These are phyloP conservation scores for Echinosophora koreensis DNA, from an alignment of 306 rosid species.

Conservation along the genomic window DNA sequence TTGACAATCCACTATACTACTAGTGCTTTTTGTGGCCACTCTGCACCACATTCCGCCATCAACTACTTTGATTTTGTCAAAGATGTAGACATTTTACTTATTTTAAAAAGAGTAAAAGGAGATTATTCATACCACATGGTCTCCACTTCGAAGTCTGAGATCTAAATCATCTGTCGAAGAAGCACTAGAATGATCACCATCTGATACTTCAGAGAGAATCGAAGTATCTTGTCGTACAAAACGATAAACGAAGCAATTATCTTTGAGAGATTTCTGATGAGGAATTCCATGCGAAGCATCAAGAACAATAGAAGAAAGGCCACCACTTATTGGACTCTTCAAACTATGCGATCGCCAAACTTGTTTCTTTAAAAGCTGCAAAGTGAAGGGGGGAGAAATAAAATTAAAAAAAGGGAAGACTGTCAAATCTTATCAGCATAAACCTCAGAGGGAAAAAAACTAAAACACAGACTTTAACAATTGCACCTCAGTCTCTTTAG, in stretches of 20 bases:
- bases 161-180: constrained; percentile 60
- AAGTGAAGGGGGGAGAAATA: constrained; percentile 23
- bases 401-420: not conserved
- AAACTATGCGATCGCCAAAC: constrained; percentile 68
- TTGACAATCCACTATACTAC: not conserved
- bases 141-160: constrained; percentile 76
- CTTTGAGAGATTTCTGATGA: constrained; percentile 54
- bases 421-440: constrained; percentile 21
- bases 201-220: constrained; percentile 49
- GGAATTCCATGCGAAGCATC: constrained; percentile 67
- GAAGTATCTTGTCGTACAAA: constrained; percentile 61
- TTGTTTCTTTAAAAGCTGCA: constrained; percentile 75
- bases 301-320: constrained; percentile 79
- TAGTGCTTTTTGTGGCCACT: constrained; percentile 12
- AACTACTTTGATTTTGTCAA: constrained; percentile 14
- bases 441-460: constrained; percentile 26
- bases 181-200: constrained; percentile 45
- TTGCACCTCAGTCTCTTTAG: constrained; percentile 79
- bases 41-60: constrained; percentile 10
- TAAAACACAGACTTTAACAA: constrained; percentile 41
- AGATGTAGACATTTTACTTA: constrained; percentile 1
- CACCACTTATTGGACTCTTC: constrained; percentile 54
- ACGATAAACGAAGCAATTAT: constrained; percentile 68
- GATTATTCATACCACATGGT: constrained; percentile 75
- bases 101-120: constrained; percentile 19